These are phyloP conservation scores for Salix exigua DNA, from an alignment of 345 rosid species.

Conservation along the genomic window DNA sequence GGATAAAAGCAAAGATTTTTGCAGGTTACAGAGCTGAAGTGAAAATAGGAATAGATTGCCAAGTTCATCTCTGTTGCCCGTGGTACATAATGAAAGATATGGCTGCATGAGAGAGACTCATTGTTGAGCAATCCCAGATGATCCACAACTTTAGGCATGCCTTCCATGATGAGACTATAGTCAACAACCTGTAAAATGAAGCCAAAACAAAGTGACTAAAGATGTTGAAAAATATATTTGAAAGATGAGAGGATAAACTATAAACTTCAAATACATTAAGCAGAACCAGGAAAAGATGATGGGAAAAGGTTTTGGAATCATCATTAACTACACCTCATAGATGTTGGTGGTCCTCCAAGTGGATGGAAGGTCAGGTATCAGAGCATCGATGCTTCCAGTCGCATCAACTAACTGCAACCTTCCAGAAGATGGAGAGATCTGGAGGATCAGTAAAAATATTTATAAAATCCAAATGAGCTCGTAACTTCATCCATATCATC, in stretches of 20 bases:
- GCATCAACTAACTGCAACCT: slow-evolving; percentile 71
- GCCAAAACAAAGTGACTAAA: slow-evolving; percentile 12
- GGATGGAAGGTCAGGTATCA: slow-evolving; percentile 62
- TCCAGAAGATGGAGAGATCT: slow-evolving; percentile 66
- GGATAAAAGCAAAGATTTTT: slow-evolving; percentile 38
- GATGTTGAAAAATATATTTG: background rate
- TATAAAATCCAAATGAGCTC: slow-evolving; percentile 8
- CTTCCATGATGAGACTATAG: slow-evolving; percentile 53
- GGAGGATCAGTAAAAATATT: slow-evolving; percentile 15
- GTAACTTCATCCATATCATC: slow-evolving; percentile 7
- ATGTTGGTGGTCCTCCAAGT: slow-evolving; percentile 43
- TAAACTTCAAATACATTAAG: slow-evolving; percentile 5
- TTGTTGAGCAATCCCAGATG: slow-evolving; percentile 21
- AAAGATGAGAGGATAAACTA: background rate
- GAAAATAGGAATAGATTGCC: slow-evolving; percentile 39
- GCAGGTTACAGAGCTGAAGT: slow-evolving; percentile 30
- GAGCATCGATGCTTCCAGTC: slow-evolving; percentile 63
- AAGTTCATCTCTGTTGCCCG: slow-evolving; percentile 32
- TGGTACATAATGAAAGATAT: slow-evolving; percentile 38
- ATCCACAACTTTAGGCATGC: slow-evolving; percentile 38
- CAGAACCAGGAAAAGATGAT: slow-evolving; percentile 17
- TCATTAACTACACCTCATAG: slow-evolving; percentile 50
- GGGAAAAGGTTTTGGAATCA: slow-evolving; percentile 9
- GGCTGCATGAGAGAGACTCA: slow-evolving; percentile 45
- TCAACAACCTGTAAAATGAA: slow-evolving; percentile 53